A percentile compares a stretch with the other conserved stretches of the same genome.
These are phyloP conservation scores for Ceratocystis albifundus DNA, from an alignment of 2,329 filamentous ascomycete genomes.

Conservation along the genomic window DNA sequence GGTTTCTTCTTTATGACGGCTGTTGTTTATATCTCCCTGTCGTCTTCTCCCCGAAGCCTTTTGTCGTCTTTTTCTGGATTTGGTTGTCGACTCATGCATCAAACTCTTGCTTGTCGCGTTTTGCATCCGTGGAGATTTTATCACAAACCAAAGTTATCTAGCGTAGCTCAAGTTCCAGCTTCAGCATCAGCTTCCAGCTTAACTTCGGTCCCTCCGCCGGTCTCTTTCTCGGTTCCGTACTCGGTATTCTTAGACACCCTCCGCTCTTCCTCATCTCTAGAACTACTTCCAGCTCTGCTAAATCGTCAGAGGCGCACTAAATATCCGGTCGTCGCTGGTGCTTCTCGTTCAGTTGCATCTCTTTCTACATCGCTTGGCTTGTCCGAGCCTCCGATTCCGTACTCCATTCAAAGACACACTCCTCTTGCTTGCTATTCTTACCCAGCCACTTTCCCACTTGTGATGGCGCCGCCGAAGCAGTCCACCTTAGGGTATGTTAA, in stretches of 20 bases:
- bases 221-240: neutral
- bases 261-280: neutral
- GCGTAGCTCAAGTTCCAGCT: neutral
- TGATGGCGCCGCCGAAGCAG: slow-evolving; percentile 52
- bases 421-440: neutral
- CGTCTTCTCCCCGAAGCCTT: neutral
- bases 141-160: neutral
- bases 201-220: neutral
- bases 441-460: slow-evolving; percentile 19
- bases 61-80: neutral
- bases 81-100: neutral
- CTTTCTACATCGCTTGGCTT: neutral
- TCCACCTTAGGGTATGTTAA: slow-evolving; percentile 81
- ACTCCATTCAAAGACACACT: neutral
- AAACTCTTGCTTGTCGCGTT: neutral
- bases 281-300: neutral
- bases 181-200: neutral
- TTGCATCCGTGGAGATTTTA: neutral
- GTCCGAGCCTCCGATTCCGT: neutral
- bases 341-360: neutral
- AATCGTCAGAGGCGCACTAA: neutral
- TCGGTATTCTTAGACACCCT: neutral
- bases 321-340: neutral
- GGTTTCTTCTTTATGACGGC: neutral
- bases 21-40: neutral